These are phyloP conservation scores for Firmiana major DNA, from an alignment of 345 rosid species.

Conservation along the genomic window DNA sequence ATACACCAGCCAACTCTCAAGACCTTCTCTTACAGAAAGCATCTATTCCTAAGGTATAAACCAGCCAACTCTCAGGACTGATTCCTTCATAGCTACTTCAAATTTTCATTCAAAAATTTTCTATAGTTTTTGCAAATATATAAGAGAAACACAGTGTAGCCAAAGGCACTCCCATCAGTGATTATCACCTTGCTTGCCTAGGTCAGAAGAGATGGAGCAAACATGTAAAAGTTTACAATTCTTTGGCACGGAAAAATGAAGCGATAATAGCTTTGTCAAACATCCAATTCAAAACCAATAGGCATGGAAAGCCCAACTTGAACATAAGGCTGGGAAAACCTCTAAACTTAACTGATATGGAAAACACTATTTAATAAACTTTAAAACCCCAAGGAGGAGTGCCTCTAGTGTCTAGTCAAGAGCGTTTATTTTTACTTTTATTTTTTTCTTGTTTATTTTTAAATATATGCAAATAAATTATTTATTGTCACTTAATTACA, in stretches of 20 bases:
- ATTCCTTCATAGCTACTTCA: not conserved
- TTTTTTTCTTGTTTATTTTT: not conserved
- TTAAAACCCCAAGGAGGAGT: not conserved
- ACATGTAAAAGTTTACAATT: not conserved
- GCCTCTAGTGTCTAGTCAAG: not conserved
- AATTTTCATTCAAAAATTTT: not conserved
- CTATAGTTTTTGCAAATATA: not conserved
- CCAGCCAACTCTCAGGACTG: not conserved
- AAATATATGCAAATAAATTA: not conserved
- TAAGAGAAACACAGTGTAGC: not conserved
- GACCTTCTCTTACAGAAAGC: not conserved
- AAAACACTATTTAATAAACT: not conserved
- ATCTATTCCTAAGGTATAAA: not conserved
- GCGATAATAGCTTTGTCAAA: not conserved
- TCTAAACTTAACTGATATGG: not conserved
- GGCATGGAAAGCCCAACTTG: not conserved
- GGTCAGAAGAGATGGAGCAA: not conserved
- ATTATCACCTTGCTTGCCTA: not conserved
- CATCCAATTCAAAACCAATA: not conserved
- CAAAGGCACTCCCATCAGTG: not conserved
- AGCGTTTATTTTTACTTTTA: too few species aligned
- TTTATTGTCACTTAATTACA: not conserved
- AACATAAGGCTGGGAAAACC: not conserved
- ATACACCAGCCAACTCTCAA: not conserved
- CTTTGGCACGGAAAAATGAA: not conserved